phyloP scores from a whole-genome alignment of 2,329 filamentous ascomycete species.

The Cladosporium sp. region DNA sequence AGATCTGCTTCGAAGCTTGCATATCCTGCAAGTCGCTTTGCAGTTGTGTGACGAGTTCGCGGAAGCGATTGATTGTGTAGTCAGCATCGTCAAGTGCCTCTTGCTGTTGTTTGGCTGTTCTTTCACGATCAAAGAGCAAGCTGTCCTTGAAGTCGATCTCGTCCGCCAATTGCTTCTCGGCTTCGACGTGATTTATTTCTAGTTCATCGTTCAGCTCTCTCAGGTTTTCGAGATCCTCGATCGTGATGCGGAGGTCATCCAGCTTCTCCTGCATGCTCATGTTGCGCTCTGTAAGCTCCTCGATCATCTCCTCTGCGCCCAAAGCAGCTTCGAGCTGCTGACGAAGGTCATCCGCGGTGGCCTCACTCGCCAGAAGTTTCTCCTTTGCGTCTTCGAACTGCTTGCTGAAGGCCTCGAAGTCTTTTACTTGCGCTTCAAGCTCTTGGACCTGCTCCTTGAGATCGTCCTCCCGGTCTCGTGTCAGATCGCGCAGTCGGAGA shows the following conservation, averaged over 20 bases:
- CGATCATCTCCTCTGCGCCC: constrained; percentile 89
- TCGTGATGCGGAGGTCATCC: constrained; percentile 74
- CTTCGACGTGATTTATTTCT: constrained; percentile 87
- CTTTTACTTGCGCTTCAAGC: constrained; percentile 44
- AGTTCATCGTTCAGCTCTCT: constrained; percentile 95
- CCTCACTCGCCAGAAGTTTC: constrained; percentile 70
- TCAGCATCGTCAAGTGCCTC: constrained; percentile 82
- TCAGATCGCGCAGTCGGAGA: constrained; percentile 79
- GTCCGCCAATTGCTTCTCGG: constrained; percentile 90
- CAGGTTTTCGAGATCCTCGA: constrained; percentile 84
- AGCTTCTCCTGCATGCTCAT: constrained; percentile 80
- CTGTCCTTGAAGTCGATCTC: constrained; percentile 87
- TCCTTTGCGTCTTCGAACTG: constrained; percentile 70
- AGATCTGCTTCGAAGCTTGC: constrained; percentile 86
- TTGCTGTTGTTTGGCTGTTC: constrained; percentile 73
- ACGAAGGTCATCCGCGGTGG: constrained; percentile 78
- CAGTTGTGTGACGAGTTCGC: constrained; percentile 81
- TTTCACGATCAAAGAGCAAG: constrained; percentile 77
- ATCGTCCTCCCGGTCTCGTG: constrained; percentile 79
- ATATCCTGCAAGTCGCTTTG: constrained; percentile 90
- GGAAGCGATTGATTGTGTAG: constrained; percentile 84
- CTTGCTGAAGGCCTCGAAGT: constrained; percentile 48
- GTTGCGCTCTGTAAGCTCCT: constrained; percentile 85
- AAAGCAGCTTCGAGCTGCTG: constrained; percentile 88
- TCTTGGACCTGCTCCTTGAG: constrained; percentile 61